Evolutionary conservation across 202 grass and related monocot species (phyloP), one percentile per base, ranked within the genome.

Genomic region (Schoenoplectus triqueter): DNA sequence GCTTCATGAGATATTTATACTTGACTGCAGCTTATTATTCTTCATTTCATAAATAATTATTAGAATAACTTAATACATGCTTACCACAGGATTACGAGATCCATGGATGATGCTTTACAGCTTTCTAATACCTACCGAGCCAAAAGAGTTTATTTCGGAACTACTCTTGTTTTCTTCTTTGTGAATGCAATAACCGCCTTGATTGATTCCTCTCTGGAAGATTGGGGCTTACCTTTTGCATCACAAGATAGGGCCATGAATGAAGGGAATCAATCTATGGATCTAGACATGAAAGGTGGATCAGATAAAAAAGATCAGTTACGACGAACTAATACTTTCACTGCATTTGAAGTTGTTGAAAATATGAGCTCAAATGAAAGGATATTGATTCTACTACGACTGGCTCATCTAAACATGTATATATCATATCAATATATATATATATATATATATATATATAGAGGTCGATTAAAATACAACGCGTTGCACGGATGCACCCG

Each of bases 331-430:
- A 99, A 96, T 88, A 88, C 86, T 65, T 65, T 78, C 60, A 84
- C 95, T 86, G 90, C 93, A 86, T 67, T 99, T 47, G 91, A 99
- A 21, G 91, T 96, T 51, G 46, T 94, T 68, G 87, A 92, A 73
- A 94, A 88, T 63, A 89, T 99, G 92, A 80, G 81, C 82, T 85
- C 96, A 83, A 87, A 96, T 78, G 91, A 75, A 86, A 99, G 90
- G 88, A 88, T 90, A 44, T 86, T 94, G 82, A 31, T 89, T 85
- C 95, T 91, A 86, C 82, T 99, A 54, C 91, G 91, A 8, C 84
- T 99, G 42, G 80, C 93, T 85, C 76, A 88, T 82, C 85, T 94
- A 45, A 99, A 95, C 90, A 99, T 99, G 96, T 99, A 96, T 46
- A 87, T 89, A 69, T 80, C 22, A 66, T 31, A 31, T 31, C 31